Evolutionary conservation across 306 rosid species (phyloP).

Genomic region (Lithocarpus polystachyus): DNA sequence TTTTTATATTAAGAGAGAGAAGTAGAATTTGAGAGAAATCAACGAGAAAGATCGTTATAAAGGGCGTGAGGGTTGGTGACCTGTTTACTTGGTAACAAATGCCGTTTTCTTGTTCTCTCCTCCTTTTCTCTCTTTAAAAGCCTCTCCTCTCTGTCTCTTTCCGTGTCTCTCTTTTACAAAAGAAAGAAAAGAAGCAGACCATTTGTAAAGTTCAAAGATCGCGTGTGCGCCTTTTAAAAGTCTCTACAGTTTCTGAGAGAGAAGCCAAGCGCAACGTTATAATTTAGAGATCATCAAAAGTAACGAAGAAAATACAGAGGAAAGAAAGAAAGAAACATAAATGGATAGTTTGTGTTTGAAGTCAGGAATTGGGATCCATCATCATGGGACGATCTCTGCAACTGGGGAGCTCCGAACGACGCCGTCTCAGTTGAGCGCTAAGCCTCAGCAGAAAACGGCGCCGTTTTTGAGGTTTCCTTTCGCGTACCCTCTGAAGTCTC

Average conservation of each 20-base stretch:
- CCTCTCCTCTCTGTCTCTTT: neutral
- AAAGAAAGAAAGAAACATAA: neutral
- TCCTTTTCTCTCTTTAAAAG: no score
- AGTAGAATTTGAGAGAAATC: neutral
- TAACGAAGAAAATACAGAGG: neutral
- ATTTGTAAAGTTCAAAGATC: neutral
- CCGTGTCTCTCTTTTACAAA: neutral
- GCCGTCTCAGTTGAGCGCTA: constrained; percentile 43
- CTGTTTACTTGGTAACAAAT: constrained; percentile 16
- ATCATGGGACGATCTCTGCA: constrained; percentile 50
- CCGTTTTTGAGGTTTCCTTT: constrained; percentile 46
- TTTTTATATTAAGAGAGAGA: no score
- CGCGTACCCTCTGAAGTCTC: neutral
- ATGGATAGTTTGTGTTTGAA: constrained; percentile 74
- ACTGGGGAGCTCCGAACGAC: constrained; percentile 53
- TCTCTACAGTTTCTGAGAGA: neutral
- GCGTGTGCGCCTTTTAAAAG: neutral
- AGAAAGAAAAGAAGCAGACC: neutral
- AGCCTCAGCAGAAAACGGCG: constrained; percentile 29
- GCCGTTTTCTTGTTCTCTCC: neutral
- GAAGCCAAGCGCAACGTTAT: neutral
- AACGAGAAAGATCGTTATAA: neutral
- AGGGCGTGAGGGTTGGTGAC: constrained; percentile 6
- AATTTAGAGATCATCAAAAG: neutral
- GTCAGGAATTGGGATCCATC: constrained; percentile 31